Evolutionary conservation across 257 asterid species (phyloP).

Genomic region (Phtheirospermum japonicum): DNA sequence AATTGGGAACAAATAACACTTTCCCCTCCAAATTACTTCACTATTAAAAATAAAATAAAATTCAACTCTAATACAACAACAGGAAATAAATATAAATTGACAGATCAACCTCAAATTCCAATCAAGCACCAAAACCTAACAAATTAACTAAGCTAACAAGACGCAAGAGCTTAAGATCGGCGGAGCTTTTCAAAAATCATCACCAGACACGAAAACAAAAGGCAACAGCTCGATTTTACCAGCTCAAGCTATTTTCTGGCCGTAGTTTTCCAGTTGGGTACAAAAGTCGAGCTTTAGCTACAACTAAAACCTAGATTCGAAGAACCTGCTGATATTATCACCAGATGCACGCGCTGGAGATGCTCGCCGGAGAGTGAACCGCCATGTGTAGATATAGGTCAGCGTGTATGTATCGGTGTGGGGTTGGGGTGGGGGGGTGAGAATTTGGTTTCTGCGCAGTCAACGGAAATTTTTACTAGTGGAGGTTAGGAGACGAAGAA

Average conservation of each 20-base stretch:
- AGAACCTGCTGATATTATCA: slow-evolving; percentile 20
- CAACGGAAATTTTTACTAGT: slow-evolving; percentile 47
- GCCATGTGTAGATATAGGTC: slow-evolving; percentile 14
- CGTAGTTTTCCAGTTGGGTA: slow-evolving; percentile 5
- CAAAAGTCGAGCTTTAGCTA: slow-evolving; percentile 25
- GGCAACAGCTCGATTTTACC: slow-evolving; percentile 27
- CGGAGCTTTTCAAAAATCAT: slow-evolving; percentile 22
- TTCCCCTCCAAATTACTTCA: slow-evolving; percentile 19
- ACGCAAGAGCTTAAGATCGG: slow-evolving; percentile 21
- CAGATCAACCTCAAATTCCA: slow-evolving; percentile 36
- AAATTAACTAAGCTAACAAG: slow-evolving; percentile 26
- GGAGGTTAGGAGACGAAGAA: slow-evolving; percentile 34
- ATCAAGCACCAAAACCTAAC: slow-evolving; percentile 21
- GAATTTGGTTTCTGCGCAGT: slow-evolving; percentile 31
- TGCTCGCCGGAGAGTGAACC: slow-evolving; percentile 33
- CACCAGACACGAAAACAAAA: slow-evolving; percentile 17
- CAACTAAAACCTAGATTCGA: slow-evolving; percentile 29
- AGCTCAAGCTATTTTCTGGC: slow-evolving; percentile 21
- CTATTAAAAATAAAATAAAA: too few relatives aligned
- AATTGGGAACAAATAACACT: slow-evolving; percentile 17
- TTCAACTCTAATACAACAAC: slow-evolving; percentile 6
- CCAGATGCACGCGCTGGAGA: slow-evolving; percentile 27
- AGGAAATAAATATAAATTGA: slow-evolving; percentile 1
- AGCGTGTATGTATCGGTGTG: slow-evolving; percentile 20
- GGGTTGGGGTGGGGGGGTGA: slow-evolving; percentile 16